Conservation (phyloP, 208 protist genomes). For the Tritrichomonas musculus region DNA sequence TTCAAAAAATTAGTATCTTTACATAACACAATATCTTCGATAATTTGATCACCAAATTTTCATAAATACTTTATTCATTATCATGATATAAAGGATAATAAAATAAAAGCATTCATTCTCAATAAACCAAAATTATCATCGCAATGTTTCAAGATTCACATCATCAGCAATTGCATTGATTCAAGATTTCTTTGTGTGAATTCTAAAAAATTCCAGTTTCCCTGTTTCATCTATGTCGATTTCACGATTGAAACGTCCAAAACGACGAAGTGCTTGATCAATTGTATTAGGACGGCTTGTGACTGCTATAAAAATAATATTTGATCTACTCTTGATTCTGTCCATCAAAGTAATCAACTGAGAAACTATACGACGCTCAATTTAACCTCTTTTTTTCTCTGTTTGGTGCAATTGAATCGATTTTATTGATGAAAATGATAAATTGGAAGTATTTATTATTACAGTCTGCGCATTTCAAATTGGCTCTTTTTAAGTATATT, state of each 20-base stretch:
- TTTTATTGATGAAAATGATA: slow-evolving; percentile 99
- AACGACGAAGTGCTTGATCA: slow-evolving; percentile 94
- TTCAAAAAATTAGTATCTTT: too few relatives aligned
- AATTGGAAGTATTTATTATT: too few relatives aligned
- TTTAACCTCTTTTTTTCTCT: slow-evolving; percentile 98
- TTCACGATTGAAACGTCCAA: slow-evolving; percentile 99
- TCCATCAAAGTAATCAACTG: slow-evolving; percentile 99
- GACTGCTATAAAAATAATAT: slow-evolving; percentile 99
- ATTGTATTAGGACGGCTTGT: slow-evolving; percentile 99
- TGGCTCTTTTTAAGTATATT: too few relatives aligned
- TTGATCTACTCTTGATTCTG: slow-evolving; percentile 88
- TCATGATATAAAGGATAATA: too few relatives aligned
- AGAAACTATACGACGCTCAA: slow-evolving; percentile 99
- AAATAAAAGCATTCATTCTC: too few relatives aligned
- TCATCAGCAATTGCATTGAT: slow-evolving; percentile 97
- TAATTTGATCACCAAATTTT: too few relatives aligned
- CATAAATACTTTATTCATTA: too few relatives aligned
- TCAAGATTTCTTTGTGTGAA: slow-evolving; percentile 99
- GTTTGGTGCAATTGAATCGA: slow-evolving; percentile 99
- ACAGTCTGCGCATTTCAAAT: too few relatives aligned
- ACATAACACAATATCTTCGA: too few relatives aligned
- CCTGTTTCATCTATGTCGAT: slow-evolving; percentile 97
- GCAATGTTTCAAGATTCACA: slow-evolving; percentile 71
- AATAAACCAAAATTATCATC: too few relatives aligned
- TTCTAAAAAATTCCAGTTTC: slow-evolving; percentile 73